Conservation (phyloP, 1,284 basidiomycete species). For the Uromyces viciae-fabae region DNA sequence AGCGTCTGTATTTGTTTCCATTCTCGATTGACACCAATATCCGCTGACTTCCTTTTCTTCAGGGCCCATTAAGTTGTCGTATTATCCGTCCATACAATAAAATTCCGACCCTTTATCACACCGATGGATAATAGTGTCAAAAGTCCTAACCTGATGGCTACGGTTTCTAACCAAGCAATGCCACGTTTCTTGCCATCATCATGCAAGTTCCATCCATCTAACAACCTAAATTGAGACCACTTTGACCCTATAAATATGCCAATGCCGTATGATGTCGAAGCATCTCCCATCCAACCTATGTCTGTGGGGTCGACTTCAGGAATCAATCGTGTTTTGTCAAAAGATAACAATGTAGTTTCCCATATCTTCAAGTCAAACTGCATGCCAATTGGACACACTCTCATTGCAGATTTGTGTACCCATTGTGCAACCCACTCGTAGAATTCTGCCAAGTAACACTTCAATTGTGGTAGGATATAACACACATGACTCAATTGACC, state of each 20-base stretch:
- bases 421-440: background rate
- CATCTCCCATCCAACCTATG: constrained; percentile 1
- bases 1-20: too few relatives aligned
- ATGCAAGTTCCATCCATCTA: too few relatives aligned
- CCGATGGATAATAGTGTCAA: too few relatives aligned
- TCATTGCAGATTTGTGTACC: background rate
- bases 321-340: background rate
- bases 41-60: too few relatives aligned
- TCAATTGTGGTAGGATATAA: background rate
- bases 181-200: too few relatives aligned
- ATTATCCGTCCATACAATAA: too few relatives aligned
- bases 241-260: background rate
- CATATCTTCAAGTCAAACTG: background rate
- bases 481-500: background rate
- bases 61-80: too few relatives aligned
- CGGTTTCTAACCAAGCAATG: too few relatives aligned
- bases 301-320: background rate
- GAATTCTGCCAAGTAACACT: background rate
- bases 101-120: too few relatives aligned
- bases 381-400: background rate
- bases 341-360: background rate
- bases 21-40: too few relatives aligned
- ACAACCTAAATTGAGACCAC: background rate
- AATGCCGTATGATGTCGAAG: background rate
- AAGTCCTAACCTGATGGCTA: too few relatives aligned